Evolutionary conservation across 2,329 filamentous ascomycete species (phyloP), one percentile per base, ranked within the genome.

Genomic region (Juglanconis sp.): DNA sequence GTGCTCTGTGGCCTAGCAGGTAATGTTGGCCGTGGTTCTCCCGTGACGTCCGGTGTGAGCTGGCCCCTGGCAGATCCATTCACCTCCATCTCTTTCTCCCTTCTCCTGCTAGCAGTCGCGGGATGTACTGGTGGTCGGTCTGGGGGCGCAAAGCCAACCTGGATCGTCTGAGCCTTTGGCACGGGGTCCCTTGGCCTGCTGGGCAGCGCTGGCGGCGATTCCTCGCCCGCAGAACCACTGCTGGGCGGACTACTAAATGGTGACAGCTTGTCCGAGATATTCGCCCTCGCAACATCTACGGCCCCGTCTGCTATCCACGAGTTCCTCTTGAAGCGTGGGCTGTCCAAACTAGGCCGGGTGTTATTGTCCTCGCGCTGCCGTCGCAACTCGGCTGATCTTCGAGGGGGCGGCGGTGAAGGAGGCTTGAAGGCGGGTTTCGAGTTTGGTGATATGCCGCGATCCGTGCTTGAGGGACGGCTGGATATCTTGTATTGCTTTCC

Each of bases 181-280:
- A 67, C 34, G 15, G 64, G 53, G 50, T 67, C 64, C 9, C 67
- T 69, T 2, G 81, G 81, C 11, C 82, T 76, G 6, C 72, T 77
- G 17, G 77, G 81, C 49, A 82, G 77, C 58, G 73, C 75, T 1
- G 83, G 81, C 7, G 79, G 79, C 6, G 76, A 76, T n/a, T 77
- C 76, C n/a, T 81, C 78, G 0, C 78, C 71, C 4, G 85, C 83
- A 15, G 64, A 67, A 31, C 66, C 66, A 69, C 89, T 94, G 66
- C 86, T 87, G 0, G 93, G 92, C 17, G 92, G 92, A 40, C 92
- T 96, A 68, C 81, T 92, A 70, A 97, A 96, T 0, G 94, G 93
- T 1, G 94, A 96, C 0, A 87, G 70, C 68, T 78, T 76, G 63
- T 78, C 72, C 69, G 74, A 49, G 70, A 77, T 38, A 68, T 76